Conservation (phyloP, 2,329 filamentous ascomycete species). For the Leptosphaerulina australis region DNA sequence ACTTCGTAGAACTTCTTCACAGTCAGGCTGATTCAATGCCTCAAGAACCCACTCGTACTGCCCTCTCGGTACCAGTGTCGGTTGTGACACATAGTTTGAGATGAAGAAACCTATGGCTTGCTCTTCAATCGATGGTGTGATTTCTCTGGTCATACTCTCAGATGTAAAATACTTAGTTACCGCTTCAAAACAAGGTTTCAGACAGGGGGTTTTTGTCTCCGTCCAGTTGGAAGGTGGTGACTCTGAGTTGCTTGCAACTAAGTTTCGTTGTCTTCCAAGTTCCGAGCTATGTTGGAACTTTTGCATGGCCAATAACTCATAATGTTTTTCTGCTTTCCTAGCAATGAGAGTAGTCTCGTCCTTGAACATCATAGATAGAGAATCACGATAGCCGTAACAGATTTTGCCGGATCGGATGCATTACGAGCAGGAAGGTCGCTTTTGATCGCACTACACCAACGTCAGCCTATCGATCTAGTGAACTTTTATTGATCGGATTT, state of each 20-base stretch:
- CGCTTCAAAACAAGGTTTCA: not conserved
- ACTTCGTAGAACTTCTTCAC: slow-evolving; percentile 26
- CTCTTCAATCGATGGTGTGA: slow-evolving; percentile 35
- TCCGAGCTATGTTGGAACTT: not conserved
- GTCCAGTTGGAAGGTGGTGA: not conserved
- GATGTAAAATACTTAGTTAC: slow-evolving; percentile 21
- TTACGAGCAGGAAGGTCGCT: slow-evolving; percentile 42
- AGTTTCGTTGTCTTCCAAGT: not conserved
- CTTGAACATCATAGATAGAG: slow-evolving; percentile 40
- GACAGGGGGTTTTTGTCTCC: not conserved
- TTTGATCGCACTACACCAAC: slow-evolving; percentile 38
- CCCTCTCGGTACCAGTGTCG: slow-evolving; percentile 31
- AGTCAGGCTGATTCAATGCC: slow-evolving; percentile 24
- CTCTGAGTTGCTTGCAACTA: not conserved
- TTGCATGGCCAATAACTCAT: slow-evolving; percentile 31
- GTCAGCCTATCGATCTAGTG: not conserved
- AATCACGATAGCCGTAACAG: slow-evolving; percentile 43
- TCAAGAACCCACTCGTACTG: slow-evolving; percentile 39
- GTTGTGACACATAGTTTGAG: slow-evolving; percentile 35
- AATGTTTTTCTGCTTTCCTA: slow-evolving; percentile 33
- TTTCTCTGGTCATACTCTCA: slow-evolving; percentile 16
- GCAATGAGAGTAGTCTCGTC: slow-evolving; percentile 37
- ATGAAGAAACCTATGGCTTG: slow-evolving; percentile 41
- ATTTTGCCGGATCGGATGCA: slow-evolving; percentile 35
- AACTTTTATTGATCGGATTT: not conserved